These are phyloP conservation scores for Talaromyces trachyspermus DNA, from an alignment of 495 filamentous ascomycete species.

Conservation along the genomic window DNA sequence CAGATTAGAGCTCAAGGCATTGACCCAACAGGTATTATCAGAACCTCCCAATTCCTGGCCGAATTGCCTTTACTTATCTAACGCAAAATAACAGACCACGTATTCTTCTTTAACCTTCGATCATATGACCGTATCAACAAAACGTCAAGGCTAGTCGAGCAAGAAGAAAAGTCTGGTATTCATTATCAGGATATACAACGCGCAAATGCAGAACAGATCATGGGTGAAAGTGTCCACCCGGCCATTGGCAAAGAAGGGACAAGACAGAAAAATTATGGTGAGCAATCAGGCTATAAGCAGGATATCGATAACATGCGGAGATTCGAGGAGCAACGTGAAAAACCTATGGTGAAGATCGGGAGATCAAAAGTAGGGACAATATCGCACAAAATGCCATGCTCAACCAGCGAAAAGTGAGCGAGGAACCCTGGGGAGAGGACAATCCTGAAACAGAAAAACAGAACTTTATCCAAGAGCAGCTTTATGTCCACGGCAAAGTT, in stretches of 20 bases:
- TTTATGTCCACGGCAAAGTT: slow-evolving; percentile 88
- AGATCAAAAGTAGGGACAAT: slow-evolving; percentile 48
- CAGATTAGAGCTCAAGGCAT: slow-evolving; percentile 71
- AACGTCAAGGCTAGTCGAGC: slow-evolving; percentile 55
- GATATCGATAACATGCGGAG: slow-evolving; percentile 46
- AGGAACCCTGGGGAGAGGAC: slow-evolving; percentile 63
- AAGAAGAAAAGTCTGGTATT: slow-evolving; percentile 73
- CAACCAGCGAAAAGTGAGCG: slow-evolving; percentile 52
- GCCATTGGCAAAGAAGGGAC: slow-evolving; percentile 42
- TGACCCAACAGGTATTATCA: slow-evolving; percentile 50
- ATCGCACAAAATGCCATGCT: slow-evolving; percentile 82
- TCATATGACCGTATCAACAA: slow-evolving; percentile 87
- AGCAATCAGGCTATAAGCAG: slow-evolving; percentile 18
- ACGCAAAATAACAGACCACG: slow-evolving; percentile 54
- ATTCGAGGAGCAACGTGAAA: slow-evolving; percentile 50
- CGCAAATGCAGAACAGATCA: slow-evolving; percentile 77
- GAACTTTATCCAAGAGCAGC: slow-evolving; percentile 89
- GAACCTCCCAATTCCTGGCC: neutral
- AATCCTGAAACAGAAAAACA: slow-evolving; percentile 65
- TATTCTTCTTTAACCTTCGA: slow-evolving; percentile 88
- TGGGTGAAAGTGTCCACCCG: slow-evolving; percentile 66
- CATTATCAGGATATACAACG: slow-evolving; percentile 79
- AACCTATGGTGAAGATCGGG: slow-evolving; percentile 25
- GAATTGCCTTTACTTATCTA: neutral
- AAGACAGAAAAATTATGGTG: slow-evolving; percentile 30